Conservation (phyloP, 768 basidiomycete genomes). For the Xanthoconium stramineum region DNA sequence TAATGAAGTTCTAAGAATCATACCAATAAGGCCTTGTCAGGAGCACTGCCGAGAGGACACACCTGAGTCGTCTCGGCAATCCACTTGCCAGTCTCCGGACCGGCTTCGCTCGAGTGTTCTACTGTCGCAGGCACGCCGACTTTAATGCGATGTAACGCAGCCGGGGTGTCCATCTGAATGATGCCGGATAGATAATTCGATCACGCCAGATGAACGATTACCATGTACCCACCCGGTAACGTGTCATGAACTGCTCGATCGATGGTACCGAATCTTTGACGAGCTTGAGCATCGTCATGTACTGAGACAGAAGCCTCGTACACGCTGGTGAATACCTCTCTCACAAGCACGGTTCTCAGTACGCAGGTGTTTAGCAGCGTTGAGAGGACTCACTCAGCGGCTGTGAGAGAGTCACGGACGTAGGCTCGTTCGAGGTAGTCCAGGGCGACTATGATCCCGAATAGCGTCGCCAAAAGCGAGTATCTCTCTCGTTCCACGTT, state of each 20-base stretch:
- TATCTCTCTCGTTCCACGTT: slow-evolving; percentile 89
- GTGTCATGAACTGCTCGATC: slow-evolving; percentile 88
- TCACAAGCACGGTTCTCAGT: slow-evolving; percentile 10
- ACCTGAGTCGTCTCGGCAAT: slow-evolving; percentile 98
- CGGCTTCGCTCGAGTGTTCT: slow-evolving; percentile 90
- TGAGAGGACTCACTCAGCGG: slow-evolving; percentile 70
- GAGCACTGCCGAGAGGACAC: slow-evolving; percentile 1
- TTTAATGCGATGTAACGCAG: slow-evolving; percentile 83
- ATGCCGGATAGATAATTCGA: not conserved
- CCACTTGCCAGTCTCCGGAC: slow-evolving; percentile 93
- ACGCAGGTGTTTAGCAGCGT: not conserved
- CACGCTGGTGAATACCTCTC: slow-evolving; percentile 96
- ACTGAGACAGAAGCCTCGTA: slow-evolving; percentile 89
- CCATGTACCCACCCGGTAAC: slow-evolving; percentile 62
- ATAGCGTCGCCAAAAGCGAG: slow-evolving; percentile 85
- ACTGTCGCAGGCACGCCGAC: slow-evolving; percentile 97
- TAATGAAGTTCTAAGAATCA: slow-evolving; percentile 82
- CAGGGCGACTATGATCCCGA: slow-evolving; percentile 84
- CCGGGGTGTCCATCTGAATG: slow-evolving; percentile 86
- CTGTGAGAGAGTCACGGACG: slow-evolving; percentile 87
- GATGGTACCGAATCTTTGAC: slow-evolving; percentile 83
- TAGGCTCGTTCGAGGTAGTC: slow-evolving; percentile 97
- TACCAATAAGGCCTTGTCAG: not conserved
- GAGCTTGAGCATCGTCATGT: slow-evolving; percentile 96
- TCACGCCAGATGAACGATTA: not conserved